Evolutionary conservation across 164 flowering plant genomes (phyloP), one percentile per base, ranked within the genome.

Genomic region (Vitis riparia): DNA sequence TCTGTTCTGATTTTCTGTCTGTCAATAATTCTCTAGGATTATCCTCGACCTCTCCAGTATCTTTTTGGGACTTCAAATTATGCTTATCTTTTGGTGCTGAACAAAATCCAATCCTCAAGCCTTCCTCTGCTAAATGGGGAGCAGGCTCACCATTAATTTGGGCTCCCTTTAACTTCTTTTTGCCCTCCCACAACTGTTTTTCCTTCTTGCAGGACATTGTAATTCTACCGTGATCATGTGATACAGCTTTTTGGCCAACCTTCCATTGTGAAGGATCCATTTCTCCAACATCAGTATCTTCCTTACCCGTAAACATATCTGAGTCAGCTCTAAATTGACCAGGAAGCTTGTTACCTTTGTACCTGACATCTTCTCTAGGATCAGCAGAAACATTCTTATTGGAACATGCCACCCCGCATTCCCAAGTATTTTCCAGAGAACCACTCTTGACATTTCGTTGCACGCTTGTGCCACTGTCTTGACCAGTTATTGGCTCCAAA

Each of bases 91-190:
- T 78, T n/a, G 59, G 9, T 11, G 62, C 62, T 53, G 68, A 55
- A 63, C 73, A 71, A 63, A 62, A 59, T 69, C 58, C 77, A 70
- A 53, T 63, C 65, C 60, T 71, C 53, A 51, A 68, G 70, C 76
- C 75, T 78, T 70, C 80, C 49, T 80, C 73, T 2, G 68, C 62
- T 32, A 73, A 49, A 63, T 81, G 76, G 58, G 68, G 16, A 64
- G 66, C 65, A 49, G 55, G 49, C 9, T 66, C 74, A 50, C 59
- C 73, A 68, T 71, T 65, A 58, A 62, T 63, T 68, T 68, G 79
- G 55, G 51, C 60, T 59, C 68, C 80, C 68, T 74, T 85, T 16
- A 69, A 77, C 78, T 83, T 88, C 73, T 68, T 85, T 67, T 79
- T 84, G 13, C 78, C 78, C 53, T 68, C 75, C 30, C 73, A 68